Conservation (phyloP, 202 grass and related monocot species). For the Setaria italica region DNA sequence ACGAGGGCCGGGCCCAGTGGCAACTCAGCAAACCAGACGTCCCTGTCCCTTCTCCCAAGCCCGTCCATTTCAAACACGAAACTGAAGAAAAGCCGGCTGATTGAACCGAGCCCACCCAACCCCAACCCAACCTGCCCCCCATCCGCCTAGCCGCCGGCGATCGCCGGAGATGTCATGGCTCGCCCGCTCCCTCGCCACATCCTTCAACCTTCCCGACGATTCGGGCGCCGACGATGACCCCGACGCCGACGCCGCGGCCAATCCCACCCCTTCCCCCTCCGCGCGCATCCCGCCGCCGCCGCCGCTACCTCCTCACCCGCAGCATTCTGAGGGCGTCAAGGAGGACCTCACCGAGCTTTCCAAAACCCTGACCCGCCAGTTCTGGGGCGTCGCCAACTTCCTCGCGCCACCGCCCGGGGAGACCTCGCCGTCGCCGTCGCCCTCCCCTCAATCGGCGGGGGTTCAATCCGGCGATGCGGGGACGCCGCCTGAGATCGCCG, state of each 20-base stretch:
- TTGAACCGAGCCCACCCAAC: conserved; percentile 41
- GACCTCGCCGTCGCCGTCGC: conserved; percentile 15
- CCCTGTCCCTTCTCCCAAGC: conserved; percentile 24
- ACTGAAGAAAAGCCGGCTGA: conserved; percentile 19
- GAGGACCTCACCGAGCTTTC: conserved; percentile 93
- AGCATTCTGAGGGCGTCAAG: conserved; percentile 80
- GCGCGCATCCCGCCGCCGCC: conserved; percentile 40
- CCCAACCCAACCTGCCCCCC: background rate
- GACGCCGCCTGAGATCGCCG: conserved; percentile 49
- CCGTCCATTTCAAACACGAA: conserved; percentile 58
- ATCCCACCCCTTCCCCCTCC: background rate
- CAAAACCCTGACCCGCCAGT: conserved; percentile 83
- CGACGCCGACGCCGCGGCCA: background rate
- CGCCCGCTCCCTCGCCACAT: conserved; percentile 74
- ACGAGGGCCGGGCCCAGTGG: conserved; percentile 38
- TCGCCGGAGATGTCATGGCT: conserved; percentile 87
- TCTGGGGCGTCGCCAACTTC: conserved; percentile 85
- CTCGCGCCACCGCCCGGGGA: conserved; percentile 61
- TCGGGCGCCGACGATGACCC: conserved; percentile 49
- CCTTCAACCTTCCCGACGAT: conserved; percentile 61
- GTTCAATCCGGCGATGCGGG: conserved; percentile 15
- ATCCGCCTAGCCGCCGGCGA: conserved; percentile 37
- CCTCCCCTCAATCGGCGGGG: conserved; percentile 36
- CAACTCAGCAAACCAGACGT: conserved; percentile 52
- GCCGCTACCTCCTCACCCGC: conserved; percentile 24